Evolutionary conservation across 1,284 basidiomycete genomes (phyloP).

Genomic region (Cutaneotrichosporon sp.): DNA sequence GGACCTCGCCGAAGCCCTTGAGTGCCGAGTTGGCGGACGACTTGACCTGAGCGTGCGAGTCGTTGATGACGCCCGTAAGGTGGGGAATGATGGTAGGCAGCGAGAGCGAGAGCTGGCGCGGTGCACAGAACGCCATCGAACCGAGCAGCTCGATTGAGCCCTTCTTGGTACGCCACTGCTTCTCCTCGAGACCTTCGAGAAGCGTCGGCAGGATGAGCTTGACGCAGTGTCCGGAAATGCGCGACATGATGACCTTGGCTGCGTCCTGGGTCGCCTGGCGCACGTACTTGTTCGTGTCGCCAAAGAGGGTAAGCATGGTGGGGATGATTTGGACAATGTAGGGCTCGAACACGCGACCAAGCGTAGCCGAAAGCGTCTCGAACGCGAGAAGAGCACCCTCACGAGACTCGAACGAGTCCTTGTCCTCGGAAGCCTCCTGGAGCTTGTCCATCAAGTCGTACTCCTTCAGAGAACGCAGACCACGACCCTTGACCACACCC

Average conservation of each 20-base stretch:
- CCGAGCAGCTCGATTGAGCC: slow-evolving; percentile 95
- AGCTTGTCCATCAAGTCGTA: slow-evolving; percentile 72
- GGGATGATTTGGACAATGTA: slow-evolving; percentile 84
- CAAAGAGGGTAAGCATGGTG: slow-evolving; percentile 79
- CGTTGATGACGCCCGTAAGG: slow-evolving; percentile 88
- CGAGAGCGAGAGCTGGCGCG: slow-evolving; percentile 88
- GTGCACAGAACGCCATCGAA: slow-evolving; percentile 97
- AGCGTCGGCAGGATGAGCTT: slow-evolving; percentile 91
- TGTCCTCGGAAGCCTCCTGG: slow-evolving; percentile 76
- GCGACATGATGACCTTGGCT: slow-evolving; percentile 89
- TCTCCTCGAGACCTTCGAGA: slow-evolving; percentile 88
- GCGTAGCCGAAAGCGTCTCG: slow-evolving; percentile 79
- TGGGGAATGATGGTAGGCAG: slow-evolving; percentile 95
- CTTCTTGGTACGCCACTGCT: slow-evolving; percentile 98
- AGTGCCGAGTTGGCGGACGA: slow-evolving; percentile 88
- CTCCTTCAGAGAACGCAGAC: slow-evolving; percentile 78
- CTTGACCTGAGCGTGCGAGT: slow-evolving; percentile 95
- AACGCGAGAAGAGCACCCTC: slow-evolving; percentile 95
- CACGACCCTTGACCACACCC: slow-evolving; percentile 84
- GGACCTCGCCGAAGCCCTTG: slow-evolving; percentile 96
- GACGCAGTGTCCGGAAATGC: slow-evolving; percentile 85
- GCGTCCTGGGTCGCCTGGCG: slow-evolving; percentile 93
- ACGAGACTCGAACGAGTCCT: slow-evolving; percentile 75
- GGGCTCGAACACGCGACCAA: slow-evolving; percentile 85
- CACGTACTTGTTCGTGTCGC: slow-evolving; percentile 84